Percentiles rank a stretch among this genome's conserved stretches.
phyloP scores from a whole-genome alignment of 2,329 filamentous ascomycete species.

The Mollisia scopiformis region DNA sequence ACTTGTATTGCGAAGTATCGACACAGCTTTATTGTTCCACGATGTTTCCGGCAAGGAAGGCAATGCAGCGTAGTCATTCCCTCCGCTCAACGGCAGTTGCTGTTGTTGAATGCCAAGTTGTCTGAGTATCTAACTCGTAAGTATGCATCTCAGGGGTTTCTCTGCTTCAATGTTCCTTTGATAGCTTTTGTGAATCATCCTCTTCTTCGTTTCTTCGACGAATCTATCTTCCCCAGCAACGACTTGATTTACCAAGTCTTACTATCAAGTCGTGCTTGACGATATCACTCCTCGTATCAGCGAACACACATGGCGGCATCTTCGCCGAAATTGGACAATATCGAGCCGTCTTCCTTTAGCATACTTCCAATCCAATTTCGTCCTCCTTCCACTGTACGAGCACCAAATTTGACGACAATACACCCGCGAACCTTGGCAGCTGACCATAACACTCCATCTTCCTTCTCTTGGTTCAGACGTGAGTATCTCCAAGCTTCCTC shows the following conservation, averaged over 20 bases:
- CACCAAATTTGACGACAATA: conserved; percentile 89
- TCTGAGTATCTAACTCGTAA: neutral
- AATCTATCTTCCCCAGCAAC: neutral
- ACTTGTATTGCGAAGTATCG: neutral
- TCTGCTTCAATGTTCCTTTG: no score
- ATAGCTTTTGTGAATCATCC: no score
- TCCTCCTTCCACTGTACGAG: conserved; percentile 78
- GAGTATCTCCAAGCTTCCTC: conserved; percentile 55
- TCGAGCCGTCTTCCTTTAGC: conserved; percentile 73
- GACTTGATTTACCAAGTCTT: neutral
- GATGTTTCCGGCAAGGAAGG: neutral
- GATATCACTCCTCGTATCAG: conserved; percentile 35
- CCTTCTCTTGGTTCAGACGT: conserved; percentile 61
- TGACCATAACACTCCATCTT: conserved; percentile 74
- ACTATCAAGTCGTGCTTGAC: neutral
- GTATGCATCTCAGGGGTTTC: neutral
- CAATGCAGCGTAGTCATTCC: neutral
- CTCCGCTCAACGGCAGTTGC: neutral
- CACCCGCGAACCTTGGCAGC: conserved; percentile 80
- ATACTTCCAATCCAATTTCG: conserved; percentile 79
- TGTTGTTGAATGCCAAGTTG: neutral
- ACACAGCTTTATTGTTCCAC: neutral
- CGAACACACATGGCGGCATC: conserved; percentile 77
- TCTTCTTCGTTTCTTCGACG: neutral
- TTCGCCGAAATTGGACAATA: conserved; percentile 74